Evolutionary conservation across 2,329 filamentous ascomycete genomes (phyloP).

Genomic region (Zarea fungicola): DNA sequence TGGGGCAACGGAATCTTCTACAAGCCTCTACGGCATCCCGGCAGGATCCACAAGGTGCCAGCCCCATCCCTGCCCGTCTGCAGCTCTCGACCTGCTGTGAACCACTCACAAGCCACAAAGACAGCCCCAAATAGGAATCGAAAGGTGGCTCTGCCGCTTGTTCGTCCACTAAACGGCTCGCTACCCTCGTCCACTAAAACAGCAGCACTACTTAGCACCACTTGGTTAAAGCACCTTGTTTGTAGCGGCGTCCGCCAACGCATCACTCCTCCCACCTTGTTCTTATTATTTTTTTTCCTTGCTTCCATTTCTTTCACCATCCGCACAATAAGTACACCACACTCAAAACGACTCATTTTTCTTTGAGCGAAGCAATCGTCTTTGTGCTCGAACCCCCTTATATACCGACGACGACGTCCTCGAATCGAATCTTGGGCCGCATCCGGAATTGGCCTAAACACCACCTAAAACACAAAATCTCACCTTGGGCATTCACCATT

Average conservation of each 20-base stretch:
- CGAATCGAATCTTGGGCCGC: too few species aligned
- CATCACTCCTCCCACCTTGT: constrained; percentile 16
- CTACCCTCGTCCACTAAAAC: background rate
- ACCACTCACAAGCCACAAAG: background rate
- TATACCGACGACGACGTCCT: too few species aligned
- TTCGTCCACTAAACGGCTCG: too few species aligned
- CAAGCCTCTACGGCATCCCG: constrained; percentile 14
- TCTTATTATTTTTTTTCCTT: constrained; percentile 10
- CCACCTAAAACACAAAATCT: too few species aligned
- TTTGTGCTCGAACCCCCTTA: too few species aligned
- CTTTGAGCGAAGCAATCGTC: too few species aligned
- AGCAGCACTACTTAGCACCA: background rate
- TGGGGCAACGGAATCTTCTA: constrained; percentile 20
- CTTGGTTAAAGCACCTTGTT: background rate
- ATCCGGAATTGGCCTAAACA: too few species aligned
- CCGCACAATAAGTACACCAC: constrained; percentile 5
- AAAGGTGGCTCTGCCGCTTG: too few species aligned
- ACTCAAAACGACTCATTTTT: background rate
- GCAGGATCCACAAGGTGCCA: background rate
- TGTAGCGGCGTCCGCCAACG: background rate
- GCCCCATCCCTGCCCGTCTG: background rate
- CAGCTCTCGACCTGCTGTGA: background rate
- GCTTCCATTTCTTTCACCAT: background rate
- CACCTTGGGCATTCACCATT: too few species aligned
- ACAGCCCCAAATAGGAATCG: too few species aligned